Evolutionary conservation across 2,329 filamentous ascomycete species (phyloP).

Genomic region (Thelonectria rubi): DNA sequence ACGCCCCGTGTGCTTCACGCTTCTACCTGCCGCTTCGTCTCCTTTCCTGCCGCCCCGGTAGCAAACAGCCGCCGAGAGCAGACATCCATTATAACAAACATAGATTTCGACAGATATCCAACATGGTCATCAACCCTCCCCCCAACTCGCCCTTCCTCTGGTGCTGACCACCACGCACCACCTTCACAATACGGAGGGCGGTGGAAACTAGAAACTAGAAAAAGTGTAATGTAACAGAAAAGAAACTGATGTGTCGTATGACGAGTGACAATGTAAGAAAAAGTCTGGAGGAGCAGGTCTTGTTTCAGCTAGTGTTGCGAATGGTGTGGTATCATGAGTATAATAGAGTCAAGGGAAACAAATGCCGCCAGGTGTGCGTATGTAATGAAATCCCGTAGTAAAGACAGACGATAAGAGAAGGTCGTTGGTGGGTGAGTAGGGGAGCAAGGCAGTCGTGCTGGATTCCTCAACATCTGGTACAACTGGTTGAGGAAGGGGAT

Average conservation of each 20-base stretch:
- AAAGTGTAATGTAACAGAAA: constrained; percentile 6
- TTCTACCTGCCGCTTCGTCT: not conserved
- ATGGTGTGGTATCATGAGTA: constrained; percentile 38
- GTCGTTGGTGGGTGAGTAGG: constrained; percentile 14
- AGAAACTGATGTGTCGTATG: constrained; percentile 10
- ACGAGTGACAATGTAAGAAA: constrained; percentile 6
- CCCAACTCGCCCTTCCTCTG: constrained; percentile 15
- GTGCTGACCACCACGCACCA: not conserved
- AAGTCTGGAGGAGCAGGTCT: constrained; percentile 14
- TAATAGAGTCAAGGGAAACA: constrained; percentile 34
- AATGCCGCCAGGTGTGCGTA: constrained; percentile 7
- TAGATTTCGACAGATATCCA: constrained; percentile 23
- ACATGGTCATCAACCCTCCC: constrained; percentile 8
- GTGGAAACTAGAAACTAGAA: constrained; percentile 15
- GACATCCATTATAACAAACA: constrained; percentile 10
- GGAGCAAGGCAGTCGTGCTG: too few relatives aligned
- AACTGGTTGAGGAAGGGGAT: not conserved
- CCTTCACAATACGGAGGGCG: not conserved
- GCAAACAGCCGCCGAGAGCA: constrained; percentile 14
- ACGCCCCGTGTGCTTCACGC: too few relatives aligned
- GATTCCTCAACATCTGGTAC: constrained; percentile 4
- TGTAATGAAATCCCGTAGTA: constrained; percentile 14
- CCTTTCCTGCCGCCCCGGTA: constrained; percentile 9
- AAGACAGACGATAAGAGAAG: constrained; percentile 10
- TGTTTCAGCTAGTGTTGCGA: constrained; percentile 26